Percentiles rank a stretch among this genome's conserved stretches.
phyloP scores from a whole-genome alignment of 2,329 filamentous ascomycete species.

The Hypoxylon sp. region DNA sequence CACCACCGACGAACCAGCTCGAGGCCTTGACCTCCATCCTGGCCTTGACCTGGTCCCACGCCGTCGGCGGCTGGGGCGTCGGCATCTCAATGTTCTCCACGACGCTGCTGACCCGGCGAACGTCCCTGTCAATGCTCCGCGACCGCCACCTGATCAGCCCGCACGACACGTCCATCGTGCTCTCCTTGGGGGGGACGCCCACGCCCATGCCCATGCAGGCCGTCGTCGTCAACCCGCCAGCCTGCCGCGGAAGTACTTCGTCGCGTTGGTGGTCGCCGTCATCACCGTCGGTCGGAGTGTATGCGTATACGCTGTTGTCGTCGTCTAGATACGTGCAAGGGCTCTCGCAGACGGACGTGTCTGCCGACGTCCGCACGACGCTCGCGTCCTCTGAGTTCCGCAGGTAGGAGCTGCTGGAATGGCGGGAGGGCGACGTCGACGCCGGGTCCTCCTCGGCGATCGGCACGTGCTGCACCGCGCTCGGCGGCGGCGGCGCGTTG shows the following conservation, averaged over 20 bases:
- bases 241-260: background rate
- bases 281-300: constrained; percentile 9
- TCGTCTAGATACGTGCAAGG: constrained; percentile 2
- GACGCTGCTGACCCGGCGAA: constrained; percentile 31
- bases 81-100: constrained; percentile 41
- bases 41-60: constrained; percentile 42
- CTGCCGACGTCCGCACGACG: constrained; percentile 36
- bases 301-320: constrained; percentile 7
- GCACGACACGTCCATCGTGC: constrained; percentile 8
- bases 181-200: constrained; percentile 15
- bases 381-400: constrained; percentile 33
- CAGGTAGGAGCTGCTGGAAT: constrained; percentile 32
- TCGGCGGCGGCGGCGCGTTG: constrained; percentile 5
- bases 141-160: constrained; percentile 25
- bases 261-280: background rate
- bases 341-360: constrained; percentile 39
- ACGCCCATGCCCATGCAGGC: constrained; percentile 11
- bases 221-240: no score
- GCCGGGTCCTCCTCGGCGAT: constrained; percentile 18
- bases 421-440: constrained; percentile 30
- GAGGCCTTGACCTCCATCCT: constrained; percentile 43
- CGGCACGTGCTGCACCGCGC: background rate
- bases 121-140: constrained; percentile 11
- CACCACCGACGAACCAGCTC: constrained; percentile 32
- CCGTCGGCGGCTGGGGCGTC: constrained; percentile 32